These are phyloP conservation scores for Aspergillus coremiiformis DNA, from an alignment of 495 filamentous ascomycete species.

Conservation along the genomic window DNA sequence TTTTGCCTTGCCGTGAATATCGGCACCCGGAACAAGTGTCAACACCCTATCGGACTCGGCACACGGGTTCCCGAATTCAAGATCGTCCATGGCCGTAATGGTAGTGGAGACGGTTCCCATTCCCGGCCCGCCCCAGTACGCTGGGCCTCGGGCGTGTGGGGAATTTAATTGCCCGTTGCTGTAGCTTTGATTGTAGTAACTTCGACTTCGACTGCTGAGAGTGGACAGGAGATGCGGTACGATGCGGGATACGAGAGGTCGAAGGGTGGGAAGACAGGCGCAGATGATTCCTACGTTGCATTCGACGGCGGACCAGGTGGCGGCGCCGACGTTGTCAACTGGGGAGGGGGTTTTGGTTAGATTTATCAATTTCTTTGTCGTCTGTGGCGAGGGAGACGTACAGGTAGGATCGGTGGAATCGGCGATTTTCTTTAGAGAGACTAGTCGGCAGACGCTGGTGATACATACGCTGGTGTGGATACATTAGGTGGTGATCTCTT, in stretches of 20 bases:
- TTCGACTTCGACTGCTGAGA: conserved; percentile 14
- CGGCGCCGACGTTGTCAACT: conserved; percentile 51
- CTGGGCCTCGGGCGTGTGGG: conserved; percentile 14
- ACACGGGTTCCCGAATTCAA: conserved; percentile 24
- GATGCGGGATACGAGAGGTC: conserved; percentile 57
- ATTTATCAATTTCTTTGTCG: neutral
- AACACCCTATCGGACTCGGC: conserved; percentile 22
- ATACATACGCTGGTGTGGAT: conserved; percentile 37
- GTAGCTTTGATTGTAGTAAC: conserved; percentile 9
- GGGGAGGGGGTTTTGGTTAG: conserved; percentile 8
- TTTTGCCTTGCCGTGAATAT: conserved; percentile 8
- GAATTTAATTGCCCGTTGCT: conserved; percentile 8
- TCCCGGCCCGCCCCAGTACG: conserved; percentile 29
- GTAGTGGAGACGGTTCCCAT: conserved; percentile 24
- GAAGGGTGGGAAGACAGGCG: conserved; percentile 79
- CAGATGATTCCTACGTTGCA: conserved; percentile 84
- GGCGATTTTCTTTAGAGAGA: conserved; percentile 30
- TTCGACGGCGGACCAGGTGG: conserved; percentile 81
- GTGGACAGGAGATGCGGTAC: conserved; percentile 29
- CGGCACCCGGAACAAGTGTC: conserved; percentile 16
- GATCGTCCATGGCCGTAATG: conserved; percentile 27
- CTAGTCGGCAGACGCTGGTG: conserved; percentile 36
- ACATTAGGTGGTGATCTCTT: neutral
- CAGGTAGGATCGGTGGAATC: conserved; percentile 39
- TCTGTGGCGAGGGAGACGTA: conserved; percentile 12